These are phyloP conservation scores for Penicillium sp. DNA, from an alignment of 2,329 filamentous ascomycete species.

Conservation along the genomic window DNA sequence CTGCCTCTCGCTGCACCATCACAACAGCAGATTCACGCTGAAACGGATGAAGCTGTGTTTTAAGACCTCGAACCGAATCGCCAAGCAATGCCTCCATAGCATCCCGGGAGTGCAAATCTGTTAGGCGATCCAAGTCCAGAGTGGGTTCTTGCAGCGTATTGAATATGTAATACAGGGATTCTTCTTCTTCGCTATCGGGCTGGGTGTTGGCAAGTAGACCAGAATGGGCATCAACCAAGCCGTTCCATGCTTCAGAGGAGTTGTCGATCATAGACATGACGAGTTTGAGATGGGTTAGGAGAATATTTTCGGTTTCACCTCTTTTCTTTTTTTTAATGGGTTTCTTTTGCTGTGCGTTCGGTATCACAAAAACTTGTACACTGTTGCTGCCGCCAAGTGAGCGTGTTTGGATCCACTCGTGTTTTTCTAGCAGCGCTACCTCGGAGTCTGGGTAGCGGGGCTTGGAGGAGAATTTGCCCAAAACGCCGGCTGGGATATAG, in stretches of 20 bases:
- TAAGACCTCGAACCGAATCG: constrained; percentile 37
- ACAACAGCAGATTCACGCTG: constrained; percentile 75
- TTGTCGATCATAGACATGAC: constrained; percentile 44
- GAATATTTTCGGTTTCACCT: background rate
- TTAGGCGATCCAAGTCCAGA: constrained; percentile 32
- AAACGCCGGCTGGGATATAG: constrained; percentile 34
- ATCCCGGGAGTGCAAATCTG: constrained; percentile 32
- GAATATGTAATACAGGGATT: constrained; percentile 53
- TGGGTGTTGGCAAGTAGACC: constrained; percentile 4
- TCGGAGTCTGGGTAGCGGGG: constrained; percentile 23
- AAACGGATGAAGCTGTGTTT: constrained; percentile 70
- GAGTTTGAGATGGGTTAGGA: constrained; percentile 22
- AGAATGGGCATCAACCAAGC: constrained; percentile 18
- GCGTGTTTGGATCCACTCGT: constrained; percentile 39
- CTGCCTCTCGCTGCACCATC: constrained; percentile 79
- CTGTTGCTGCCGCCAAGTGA: constrained; percentile 20
- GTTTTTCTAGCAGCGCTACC: constrained; percentile 30
- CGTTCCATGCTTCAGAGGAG: constrained; percentile 42
- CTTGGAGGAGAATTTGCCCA: constrained; percentile 18
- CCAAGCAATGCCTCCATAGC: constrained; percentile 41
- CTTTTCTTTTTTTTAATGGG: constrained; percentile 10
- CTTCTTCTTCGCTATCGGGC: constrained; percentile 34
- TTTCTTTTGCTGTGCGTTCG: constrained; percentile 35
- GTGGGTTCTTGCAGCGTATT: constrained; percentile 48
- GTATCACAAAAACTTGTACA: constrained; percentile 42